Evolutionary conservation across 805 yeast species (phyloP), one percentile per base, ranked within the genome.

Genomic region (Blastobotrys attinorum): DNA sequence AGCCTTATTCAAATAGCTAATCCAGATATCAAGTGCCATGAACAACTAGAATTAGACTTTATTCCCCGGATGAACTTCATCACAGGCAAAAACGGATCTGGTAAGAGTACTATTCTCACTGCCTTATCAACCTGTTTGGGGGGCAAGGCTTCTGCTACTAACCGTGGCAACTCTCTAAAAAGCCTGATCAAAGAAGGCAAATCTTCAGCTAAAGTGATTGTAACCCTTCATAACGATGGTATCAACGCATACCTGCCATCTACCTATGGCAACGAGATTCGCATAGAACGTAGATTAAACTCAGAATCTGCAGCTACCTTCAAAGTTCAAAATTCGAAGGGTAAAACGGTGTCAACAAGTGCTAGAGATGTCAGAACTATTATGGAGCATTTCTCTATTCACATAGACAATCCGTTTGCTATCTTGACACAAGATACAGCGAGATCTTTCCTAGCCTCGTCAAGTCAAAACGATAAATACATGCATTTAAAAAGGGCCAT

Each of bases 351-450:
- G 6, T n/a, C 16, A 13, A 76, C 88, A 1, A 69, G 66, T 13
- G 83, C 80, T 54, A 81, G 79, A 47, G 68, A 71, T 23, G 63
- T 92, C 23, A 86, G 78, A 50, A 74, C 73, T 3, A 80, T 92
- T 2, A 63, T 88, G 38, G 79, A 76, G 50, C 75, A 72, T 49
- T 87, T 81, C 57, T 79, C 82, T 37, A 80, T 90, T 35, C 80
- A 85, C 4, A 81, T 92, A 21, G 89, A 80, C 54, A 92, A 92
- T 54, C 96, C 97, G 4, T 77, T 92, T 75, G 84, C 95, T 1
- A 84, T 92, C 56, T 69, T 92, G 40, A 86, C 95, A 1, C 99
- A 92, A 61, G 97, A 92, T 53, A 84, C 81, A 47, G 97, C 99
- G 1, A 76, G 95, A 52, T 83, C 89, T 13, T 92, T 92, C 58